Evolutionary conservation across 176 grass and related monocot genomes (phyloP), one percentile per base, ranked within the genome.

Genomic region (Avena atlantica): DNA sequence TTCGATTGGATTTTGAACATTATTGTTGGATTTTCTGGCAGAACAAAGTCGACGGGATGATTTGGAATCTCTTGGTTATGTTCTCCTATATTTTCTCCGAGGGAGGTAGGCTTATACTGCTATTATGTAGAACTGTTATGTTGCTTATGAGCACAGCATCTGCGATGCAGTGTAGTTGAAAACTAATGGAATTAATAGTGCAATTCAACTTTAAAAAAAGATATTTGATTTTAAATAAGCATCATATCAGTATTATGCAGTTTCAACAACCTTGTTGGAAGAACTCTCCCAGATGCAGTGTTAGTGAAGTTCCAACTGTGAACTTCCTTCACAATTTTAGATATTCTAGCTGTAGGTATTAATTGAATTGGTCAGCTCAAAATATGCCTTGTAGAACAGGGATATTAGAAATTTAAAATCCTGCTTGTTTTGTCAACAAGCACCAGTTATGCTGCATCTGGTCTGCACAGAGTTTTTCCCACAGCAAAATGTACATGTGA

Each of bases 41-140:
- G 96, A 98, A 70, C 96, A 98, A 96, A 98, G 96, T 80, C 93
- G 96, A 51, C 86, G 93, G 56, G 96, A 98, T 91, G 96, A 98
- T 92, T 94, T 98, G 90, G 87, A 96, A 84, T 98, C 96, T 66
- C 93, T 98, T 94, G 96, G 96, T 68, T 98, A 98, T 79, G 92
- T 96, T 92, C 89, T 98, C 74, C 69, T 98, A 42, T 98, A 98
- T 94, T 98, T 98, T 80, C 92, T 98, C 42, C 88, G 86, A 78
- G 96, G 93, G 84, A 95, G 87, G 96, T 98, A 93, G 66, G 75
- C 53, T 84, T 86, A 65, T 67, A 14, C 44, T 61, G 5, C 51
- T 75, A 6, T 61, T 42, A 45, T 20, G 3, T 63, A 63, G n/a
- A 50, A 42, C 24, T 81, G 9, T n/a, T 16, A 42, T 71, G 37